Evolutionary conservation across 345 rosid species (phyloP), one percentile per base, ranked within the genome.

Genomic region (Citrus inodora): DNA sequence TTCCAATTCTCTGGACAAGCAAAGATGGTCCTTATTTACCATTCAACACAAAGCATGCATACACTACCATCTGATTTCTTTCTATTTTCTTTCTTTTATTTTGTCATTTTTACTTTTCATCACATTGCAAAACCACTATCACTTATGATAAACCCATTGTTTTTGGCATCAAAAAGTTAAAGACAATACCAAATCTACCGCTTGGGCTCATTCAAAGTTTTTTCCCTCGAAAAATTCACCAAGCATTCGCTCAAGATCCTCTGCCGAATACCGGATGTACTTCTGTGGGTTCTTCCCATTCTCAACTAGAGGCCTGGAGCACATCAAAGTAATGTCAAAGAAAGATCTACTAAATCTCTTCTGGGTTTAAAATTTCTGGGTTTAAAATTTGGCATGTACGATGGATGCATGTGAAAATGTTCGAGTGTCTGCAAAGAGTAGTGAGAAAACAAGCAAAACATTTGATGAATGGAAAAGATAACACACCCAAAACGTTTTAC

Each of bases 161-260:
- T 70, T 63, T 42, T 48, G 28, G 24, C 62, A 13, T 17, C 59
- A 9, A 4, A 7, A 38, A 27, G 11, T 1, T 53, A 75, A 8
- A 74, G 46, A 7, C 0, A 19, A 38, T 24, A 59, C 30, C 40
- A 30, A 62, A 79, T 73, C 86, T 88, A 92, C 37, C 98, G 88
- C 81, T 85, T 89, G 9, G 90, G 88, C 75, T 96, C 99, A 76
- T 80, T 91, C 80, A 82, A 76, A 48, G 86, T 89, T 88, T 90
- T 90, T 94, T 71, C 97, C 98, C 81, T 96, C 99, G 33, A 96
- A 96, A 82, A 96, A 94, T 78, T 96, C 98, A 16, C 95, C 92
- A 86, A 96, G 72, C 94, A 94, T 91, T 69, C 91, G 89, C 58
- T 96, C 98, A 40, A 96, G 94, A 86, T 96, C 99, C 85, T 96